Conservation (phyloP, 306 rosid species). For the Vigna mungo region DNA sequence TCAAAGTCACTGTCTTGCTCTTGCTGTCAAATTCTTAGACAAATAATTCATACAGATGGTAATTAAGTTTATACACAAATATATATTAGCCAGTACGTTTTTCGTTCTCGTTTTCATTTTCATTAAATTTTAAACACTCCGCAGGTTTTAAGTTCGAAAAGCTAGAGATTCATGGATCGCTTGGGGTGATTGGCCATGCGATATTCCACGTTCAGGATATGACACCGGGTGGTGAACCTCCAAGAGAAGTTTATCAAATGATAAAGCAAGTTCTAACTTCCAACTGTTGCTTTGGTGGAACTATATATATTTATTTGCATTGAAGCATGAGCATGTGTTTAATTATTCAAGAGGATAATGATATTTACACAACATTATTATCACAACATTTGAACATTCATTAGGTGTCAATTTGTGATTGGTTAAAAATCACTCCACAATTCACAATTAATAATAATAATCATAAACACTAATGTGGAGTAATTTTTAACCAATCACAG, state of each 20-base stretch:
- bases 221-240: slow-evolving; percentile 11
- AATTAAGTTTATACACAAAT: background rate
- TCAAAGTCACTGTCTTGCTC: slow-evolving; percentile 57
- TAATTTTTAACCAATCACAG: no score
- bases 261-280: slow-evolving; percentile 59
- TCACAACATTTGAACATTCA: no score
- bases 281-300: background rate
- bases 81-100: background rate
- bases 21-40: slow-evolving; percentile 73
- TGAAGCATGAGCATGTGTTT: background rate
- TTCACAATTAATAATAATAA: no score
- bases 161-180: slow-evolving; percentile 79
- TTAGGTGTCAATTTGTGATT: no score
- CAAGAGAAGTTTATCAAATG: slow-evolving; percentile 45
- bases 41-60: slow-evolving; percentile 65
- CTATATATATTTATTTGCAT: background rate
- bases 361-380: no score
- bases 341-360: no score
- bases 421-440: no score
- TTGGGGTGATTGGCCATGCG: slow-evolving; percentile 70
- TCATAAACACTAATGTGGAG: no score
- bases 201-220: slow-evolving; percentile 37
- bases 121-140: background rate
- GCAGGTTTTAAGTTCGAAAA: slow-evolving; percentile 54
- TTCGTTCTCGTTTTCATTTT: background rate